Conservation (phyloP, 2,329 filamentous ascomycete species). For the Pestalotiopsis fici region DNA sequence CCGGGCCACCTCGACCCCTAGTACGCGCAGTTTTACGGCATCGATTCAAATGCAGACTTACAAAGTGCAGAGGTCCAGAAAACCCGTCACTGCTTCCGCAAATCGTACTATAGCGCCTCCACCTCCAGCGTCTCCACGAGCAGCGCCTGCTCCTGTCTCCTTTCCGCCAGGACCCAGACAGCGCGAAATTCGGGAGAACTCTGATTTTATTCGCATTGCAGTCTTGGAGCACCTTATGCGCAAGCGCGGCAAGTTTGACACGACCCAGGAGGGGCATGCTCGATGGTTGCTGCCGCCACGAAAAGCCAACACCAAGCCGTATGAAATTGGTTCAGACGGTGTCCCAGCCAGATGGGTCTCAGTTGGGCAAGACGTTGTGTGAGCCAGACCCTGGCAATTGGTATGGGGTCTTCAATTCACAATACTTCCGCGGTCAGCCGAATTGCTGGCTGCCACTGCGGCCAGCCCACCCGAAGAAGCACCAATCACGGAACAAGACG, state of each 20-base stretch:
- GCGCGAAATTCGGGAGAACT: slow-evolving; percentile 69
- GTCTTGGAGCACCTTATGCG: slow-evolving; percentile 76
- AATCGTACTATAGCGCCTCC: slow-evolving; percentile 27
- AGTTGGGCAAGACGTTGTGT: slow-evolving; percentile 20
- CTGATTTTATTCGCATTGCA: slow-evolving; percentile 70
- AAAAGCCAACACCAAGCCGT: slow-evolving; percentile 52
- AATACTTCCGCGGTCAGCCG: slow-evolving; percentile 1
- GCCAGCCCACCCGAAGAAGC: not conserved
- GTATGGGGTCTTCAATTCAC: not conserved
- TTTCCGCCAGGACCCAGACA: slow-evolving; percentile 54
- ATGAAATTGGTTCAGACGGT: slow-evolving; percentile 58
- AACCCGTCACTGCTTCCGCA: slow-evolving; percentile 26
- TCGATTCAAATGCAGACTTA: slow-evolving; percentile 76
- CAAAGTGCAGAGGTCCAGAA: slow-evolving; percentile 55
- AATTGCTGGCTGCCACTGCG: not conserved
- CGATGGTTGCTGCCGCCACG: slow-evolving; percentile 69
- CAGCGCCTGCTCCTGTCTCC: slow-evolving; percentile 30
- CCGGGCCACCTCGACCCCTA: slow-evolving; percentile 22
- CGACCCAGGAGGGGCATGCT: slow-evolving; percentile 66
- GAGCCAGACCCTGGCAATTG: not conserved
- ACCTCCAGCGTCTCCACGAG: slow-evolving; percentile 23
- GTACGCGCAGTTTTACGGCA: slow-evolving; percentile 54
- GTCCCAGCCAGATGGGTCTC: slow-evolving; percentile 62
- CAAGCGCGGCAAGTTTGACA: slow-evolving; percentile 65
- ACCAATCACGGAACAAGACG: not conserved